A percentile compares a stretch with the other conserved stretches of the same genome.
Conservation (phyloP, 139 green algal genomes). For the Tetradesmus obliquus region DNA sequence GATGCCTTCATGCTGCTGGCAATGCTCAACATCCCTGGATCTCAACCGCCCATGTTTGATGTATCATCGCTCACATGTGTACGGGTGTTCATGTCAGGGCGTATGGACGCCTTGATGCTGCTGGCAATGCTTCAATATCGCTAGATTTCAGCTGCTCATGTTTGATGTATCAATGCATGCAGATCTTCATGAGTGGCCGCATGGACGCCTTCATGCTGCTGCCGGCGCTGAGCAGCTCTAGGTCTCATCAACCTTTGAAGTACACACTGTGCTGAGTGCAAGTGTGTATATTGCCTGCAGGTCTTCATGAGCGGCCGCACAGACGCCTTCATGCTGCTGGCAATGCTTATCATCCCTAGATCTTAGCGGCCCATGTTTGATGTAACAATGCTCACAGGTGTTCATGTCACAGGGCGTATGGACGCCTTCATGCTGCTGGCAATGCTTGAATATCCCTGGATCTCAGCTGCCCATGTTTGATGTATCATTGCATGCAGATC, state of each 20-base stretch:
- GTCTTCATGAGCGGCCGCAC: background rate
- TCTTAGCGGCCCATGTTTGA: no score
- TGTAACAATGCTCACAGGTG: background rate
- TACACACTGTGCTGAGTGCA: background rate
- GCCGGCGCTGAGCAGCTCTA: no score
- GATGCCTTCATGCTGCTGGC: background rate
- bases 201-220: background rate
- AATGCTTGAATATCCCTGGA: background rate
- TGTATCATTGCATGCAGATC: background rate
- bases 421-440: background rate
- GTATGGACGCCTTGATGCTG: conserved; percentile 26
- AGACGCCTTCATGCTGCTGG: background rate
- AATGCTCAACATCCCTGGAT: background rate
- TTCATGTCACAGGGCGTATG: background rate
- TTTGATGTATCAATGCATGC: no score
- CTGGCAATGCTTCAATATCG: conserved; percentile 12
- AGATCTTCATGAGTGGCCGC: conserved; percentile 18
- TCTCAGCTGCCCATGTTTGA: background rate
- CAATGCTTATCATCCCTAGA: background rate
- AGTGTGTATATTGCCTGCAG: background rate
- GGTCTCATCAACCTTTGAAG: no score
- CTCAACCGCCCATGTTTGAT: no score
- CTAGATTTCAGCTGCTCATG: no score
- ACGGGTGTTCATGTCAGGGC: conserved; percentile 10
- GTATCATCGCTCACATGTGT: background rate